These are phyloP conservation scores for Ormosia semicastrata DNA, from an alignment of 306 rosid genomes.

Conservation along the genomic window DNA sequence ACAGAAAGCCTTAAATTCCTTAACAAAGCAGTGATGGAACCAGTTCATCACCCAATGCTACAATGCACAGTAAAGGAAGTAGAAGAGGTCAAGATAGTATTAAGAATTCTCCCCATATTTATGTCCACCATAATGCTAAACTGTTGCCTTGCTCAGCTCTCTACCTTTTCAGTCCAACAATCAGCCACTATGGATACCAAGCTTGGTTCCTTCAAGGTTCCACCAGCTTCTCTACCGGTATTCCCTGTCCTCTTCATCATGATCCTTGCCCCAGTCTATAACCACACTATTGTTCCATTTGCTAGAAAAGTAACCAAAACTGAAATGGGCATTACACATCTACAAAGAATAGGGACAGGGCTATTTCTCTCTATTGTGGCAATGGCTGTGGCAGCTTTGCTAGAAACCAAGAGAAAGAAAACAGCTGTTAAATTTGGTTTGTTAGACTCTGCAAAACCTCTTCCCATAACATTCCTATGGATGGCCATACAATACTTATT, in stretches of 20 bases:
- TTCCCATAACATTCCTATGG: conserved; percentile 75
- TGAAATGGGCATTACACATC: conserved; percentile 67
- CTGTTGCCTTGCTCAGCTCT: conserved; percentile 82
- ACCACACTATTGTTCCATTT: conserved; percentile 54
- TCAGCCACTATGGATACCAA: conserved; percentile 77
- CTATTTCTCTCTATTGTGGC: conserved; percentile 60
- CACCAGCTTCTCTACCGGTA: conserved; percentile 83
- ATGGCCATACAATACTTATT: conserved; percentile 68
- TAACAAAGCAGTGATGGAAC: conserved; percentile 45
- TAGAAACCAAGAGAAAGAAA: conserved; percentile 67
- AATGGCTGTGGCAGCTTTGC: conserved; percentile 83
- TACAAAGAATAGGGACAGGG: conserved; percentile 72
- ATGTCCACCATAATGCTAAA: conserved; percentile 73
- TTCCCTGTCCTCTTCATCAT: conserved; percentile 77
- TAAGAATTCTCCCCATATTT: conserved; percentile 65
- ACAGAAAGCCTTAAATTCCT: conserved; percentile 55
- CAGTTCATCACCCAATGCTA: conserved; percentile 51
- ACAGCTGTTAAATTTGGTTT: conserved; percentile 37
- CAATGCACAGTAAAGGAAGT: conserved; percentile 58
- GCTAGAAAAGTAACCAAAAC: conserved; percentile 54
- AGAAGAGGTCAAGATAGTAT: conserved; percentile 65
- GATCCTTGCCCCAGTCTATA: conserved; percentile 64
- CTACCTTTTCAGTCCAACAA: conserved; percentile 84
- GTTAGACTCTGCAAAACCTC: conserved; percentile 43
- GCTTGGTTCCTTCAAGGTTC: conserved; percentile 62